A percentile compares a stretch with the other conserved stretches of the same genome.
These are phyloP conservation scores for Garcia nutans DNA, from an alignment of 345 rosid genomes.

Conservation along the genomic window DNA sequence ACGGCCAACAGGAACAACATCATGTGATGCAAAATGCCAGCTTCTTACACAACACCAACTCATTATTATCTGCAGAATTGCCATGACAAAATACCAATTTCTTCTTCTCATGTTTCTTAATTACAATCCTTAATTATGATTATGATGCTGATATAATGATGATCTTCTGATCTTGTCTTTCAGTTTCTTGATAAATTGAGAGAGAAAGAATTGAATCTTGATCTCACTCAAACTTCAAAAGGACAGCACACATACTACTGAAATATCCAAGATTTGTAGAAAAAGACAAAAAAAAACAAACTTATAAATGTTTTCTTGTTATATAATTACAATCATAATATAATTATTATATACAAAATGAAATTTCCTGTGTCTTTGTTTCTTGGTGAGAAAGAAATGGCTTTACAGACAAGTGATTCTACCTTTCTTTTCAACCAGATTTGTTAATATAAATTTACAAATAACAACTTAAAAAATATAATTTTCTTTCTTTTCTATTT, in stretches of 20 bases:
- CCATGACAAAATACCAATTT: constrained; percentile 14
- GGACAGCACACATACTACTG: neutral
- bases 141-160: neutral
- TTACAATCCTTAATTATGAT: neutral
- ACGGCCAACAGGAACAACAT: too few relatives aligned
- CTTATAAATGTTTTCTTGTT: neutral
- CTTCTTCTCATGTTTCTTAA: constrained; percentile 19
- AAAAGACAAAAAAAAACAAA: neutral
- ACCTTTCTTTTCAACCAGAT: constrained; percentile 9
- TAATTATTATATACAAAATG: neutral
- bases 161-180: neutral
- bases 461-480: neutral
- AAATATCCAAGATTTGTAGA: neutral
- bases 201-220: neutral
- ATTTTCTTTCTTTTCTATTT: neutral
- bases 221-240: neutral
- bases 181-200: neutral
- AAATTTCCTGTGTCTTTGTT: neutral
- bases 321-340: too few relatives aligned
- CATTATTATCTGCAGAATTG: constrained; percentile 17
- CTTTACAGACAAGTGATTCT: constrained; percentile 25
- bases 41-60: constrained; percentile 15
- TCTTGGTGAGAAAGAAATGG: constrained; percentile 7
- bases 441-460: neutral
- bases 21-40: constrained; percentile 12